phyloP scores from a whole-genome alignment of 805 yeast genomes.

The Scheffersomyces coipomensis region DNA sequence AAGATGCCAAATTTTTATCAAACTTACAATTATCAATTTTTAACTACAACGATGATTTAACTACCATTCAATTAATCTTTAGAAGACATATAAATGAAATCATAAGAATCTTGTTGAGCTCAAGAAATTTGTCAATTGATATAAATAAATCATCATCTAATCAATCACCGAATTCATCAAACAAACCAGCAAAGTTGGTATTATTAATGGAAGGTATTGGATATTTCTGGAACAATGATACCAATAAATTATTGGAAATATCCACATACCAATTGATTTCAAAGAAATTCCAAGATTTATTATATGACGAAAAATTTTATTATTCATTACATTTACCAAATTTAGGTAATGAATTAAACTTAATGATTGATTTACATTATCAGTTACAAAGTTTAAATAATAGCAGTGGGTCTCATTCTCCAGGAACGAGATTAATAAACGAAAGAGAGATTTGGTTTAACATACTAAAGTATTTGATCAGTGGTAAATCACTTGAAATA shows the following conservation, averaged over 20 bases:
- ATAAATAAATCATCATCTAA: conserved; percentile 12
- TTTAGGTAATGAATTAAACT: conserved; percentile 37
- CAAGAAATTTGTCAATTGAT: conserved; percentile 31
- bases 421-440: conserved; percentile 22
- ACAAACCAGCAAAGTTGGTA: conserved; percentile 7
- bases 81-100: conserved; percentile 46
- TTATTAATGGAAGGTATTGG: conserved; percentile 42
- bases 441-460: conserved; percentile 43
- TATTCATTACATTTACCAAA: conserved; percentile 35
- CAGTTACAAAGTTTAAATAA: conserved; percentile 37
- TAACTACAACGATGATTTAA: conserved; percentile 45
- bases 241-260: conserved; percentile 38
- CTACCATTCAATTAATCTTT: conserved; percentile 42
- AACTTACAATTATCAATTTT: conserved; percentile 41
- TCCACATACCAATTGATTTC: conserved; percentile 40
- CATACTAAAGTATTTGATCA: conserved; percentile 39
- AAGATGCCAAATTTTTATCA: conserved; percentile 45
- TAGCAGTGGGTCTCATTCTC: conserved; percentile 7
- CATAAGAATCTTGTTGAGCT: conserved; percentile 34
- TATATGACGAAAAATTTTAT: conserved; percentile 27
- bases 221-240: conserved; percentile 42
- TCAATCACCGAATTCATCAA: conserved; percentile 8
- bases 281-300: conserved; percentile 31
- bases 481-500: conserved; percentile 40
- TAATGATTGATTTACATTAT: conserved; percentile 43